Conservation (phyloP, 257 asterid species). For the Schizonepeta tenuifolia region DNA sequence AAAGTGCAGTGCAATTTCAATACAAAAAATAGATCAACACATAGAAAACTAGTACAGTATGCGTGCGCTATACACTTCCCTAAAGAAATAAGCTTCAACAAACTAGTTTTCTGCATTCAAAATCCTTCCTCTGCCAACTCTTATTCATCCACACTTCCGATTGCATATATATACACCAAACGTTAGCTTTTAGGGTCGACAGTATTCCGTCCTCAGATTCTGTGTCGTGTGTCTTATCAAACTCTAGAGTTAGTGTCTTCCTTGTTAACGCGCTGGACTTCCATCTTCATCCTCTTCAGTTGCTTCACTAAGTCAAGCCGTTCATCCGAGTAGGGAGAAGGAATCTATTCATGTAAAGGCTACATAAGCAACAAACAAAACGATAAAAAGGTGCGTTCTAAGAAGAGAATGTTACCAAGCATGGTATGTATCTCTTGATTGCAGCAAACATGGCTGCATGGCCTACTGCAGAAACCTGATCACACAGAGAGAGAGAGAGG, state of each 20-base stretch:
- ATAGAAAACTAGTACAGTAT: background rate
- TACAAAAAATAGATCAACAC: background rate
- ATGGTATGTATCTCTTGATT: conserved; percentile 71
- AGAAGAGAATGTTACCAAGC: conserved; percentile 46
- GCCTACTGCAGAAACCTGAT: conserved; percentile 80
- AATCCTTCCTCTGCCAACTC: background rate
- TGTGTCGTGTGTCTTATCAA: conserved; percentile 24
- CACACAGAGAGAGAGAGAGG: background rate
- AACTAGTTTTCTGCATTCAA: background rate
- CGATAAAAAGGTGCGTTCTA: background rate
- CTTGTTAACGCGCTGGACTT: conserved; percentile 35
- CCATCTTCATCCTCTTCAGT: conserved; percentile 70
- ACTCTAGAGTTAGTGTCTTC: conserved; percentile 38
- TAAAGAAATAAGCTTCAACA: background rate
- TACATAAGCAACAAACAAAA: conserved; percentile 8
- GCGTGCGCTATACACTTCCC: background rate
- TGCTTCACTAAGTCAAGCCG: conserved; percentile 69
- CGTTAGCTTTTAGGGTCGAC: background rate
- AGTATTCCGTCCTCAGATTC: background rate
- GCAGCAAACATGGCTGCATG: conserved; percentile 91
- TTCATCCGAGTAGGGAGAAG: conserved; percentile 74
- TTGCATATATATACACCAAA: background rate
- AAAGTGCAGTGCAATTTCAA: background rate
- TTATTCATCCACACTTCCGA: background rate
- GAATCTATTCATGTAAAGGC: conserved; percentile 56